These are phyloP conservation scores for Mycena galericulata DNA, from an alignment of 768 basidiomycete genomes.

Conservation along the genomic window DNA sequence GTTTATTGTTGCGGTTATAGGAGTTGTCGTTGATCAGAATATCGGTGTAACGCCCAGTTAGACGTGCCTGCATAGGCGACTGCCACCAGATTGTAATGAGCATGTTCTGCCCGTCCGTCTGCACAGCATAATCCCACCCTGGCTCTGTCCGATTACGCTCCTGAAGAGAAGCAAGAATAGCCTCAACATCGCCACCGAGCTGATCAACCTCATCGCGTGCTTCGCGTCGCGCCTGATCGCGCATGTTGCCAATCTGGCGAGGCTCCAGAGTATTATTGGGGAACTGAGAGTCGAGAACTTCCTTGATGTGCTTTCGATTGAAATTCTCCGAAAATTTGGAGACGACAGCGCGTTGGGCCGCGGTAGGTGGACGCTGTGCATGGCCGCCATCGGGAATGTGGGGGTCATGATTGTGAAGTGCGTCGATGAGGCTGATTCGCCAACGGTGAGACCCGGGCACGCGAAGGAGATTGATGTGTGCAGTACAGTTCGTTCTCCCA, in stretches of 20 bases:
- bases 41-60: slow-evolving; percentile 31
- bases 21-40: slow-evolving; percentile 40
- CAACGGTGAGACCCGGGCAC: not conserved
- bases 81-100: slow-evolving; percentile 37
- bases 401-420: not conserved
- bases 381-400: not conserved
- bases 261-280: not conserved
- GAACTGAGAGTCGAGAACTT: not conserved
- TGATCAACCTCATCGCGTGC: not conserved
- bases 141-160: not conserved
- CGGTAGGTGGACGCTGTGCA: not conserved
- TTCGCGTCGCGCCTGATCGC: not conserved
- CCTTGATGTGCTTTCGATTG: not conserved
- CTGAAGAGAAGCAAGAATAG: not conserved
- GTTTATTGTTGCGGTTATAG: slow-evolving; percentile 38
- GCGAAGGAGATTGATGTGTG: not conserved
- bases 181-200: not conserved
- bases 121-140: not conserved
- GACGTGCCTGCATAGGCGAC: slow-evolving; percentile 32
- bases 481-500: not conserved
- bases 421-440: not conserved
- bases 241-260: not conserved
- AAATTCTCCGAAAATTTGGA: not conserved
- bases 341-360: not conserved
- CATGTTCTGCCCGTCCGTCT: not conserved